Percentiles rank a stretch among this genome's conserved stretches.
Evolutionary conservation across 2,329 filamentous ascomycete species (phyloP).

Genomic region (Trichoderma simmonsii): DNA sequence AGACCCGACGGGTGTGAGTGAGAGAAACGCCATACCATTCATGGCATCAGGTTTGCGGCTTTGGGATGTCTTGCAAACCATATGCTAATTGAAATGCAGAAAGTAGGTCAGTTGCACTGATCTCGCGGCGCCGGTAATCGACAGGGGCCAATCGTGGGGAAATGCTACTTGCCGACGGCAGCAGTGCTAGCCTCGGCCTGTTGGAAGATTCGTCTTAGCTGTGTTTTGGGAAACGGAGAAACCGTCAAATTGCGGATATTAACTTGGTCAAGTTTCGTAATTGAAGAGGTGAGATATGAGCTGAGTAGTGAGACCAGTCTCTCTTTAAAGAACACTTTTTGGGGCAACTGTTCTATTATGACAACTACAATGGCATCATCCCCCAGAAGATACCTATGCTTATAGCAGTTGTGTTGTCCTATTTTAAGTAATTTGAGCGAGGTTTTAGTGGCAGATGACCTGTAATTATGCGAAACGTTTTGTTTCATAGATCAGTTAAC

Average conservation of each 20-base stretch:
- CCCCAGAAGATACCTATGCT: background rate
- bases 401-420: background rate
- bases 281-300: background rate
- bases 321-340: background rate
- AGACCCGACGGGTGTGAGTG: background rate
- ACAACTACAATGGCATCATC: background rate
- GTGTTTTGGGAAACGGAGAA: background rate
- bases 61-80: background rate
- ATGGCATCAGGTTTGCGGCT: background rate
- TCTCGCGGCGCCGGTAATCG: background rate
- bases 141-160: slow-evolving; percentile 10
- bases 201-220: too few species aligned
- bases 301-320: background rate
- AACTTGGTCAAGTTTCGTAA: background rate
- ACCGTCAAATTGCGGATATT: background rate
- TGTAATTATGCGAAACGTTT: background rate
- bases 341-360: background rate
- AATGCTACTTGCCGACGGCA: background rate
- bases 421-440: background rate
- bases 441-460: background rate
- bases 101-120: background rate
- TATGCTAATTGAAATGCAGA: background rate
- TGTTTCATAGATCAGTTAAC: background rate
- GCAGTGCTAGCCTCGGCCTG: background rate
- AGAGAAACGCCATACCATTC: background rate